Conservation (phyloP, 2,329 filamentous ascomycete species). For the Colletotrichum sp. region DNA sequence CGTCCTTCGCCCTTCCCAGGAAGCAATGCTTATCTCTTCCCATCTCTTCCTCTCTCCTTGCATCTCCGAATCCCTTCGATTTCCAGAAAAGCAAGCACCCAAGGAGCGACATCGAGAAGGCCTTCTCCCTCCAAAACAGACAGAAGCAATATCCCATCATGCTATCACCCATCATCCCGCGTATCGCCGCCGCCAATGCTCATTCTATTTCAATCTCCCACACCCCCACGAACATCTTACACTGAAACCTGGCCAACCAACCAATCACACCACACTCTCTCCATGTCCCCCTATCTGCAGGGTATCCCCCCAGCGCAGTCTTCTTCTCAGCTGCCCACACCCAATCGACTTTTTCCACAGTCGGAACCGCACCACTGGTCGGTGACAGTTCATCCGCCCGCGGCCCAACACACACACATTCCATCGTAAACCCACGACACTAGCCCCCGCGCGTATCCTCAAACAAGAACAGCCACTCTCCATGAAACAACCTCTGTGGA, state of each 20-base stretch:
- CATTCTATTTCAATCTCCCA: neutral
- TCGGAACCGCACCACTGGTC: neutral
- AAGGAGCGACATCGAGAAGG: neutral
- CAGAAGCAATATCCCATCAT: neutral
- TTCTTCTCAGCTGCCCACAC: neutral
- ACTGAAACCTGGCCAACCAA: slow-evolving; percentile 1
- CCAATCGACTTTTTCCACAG: neutral
- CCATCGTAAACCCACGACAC: neutral
- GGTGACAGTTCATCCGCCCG: neutral
- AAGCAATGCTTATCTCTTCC: neutral
- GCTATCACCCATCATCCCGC: neutral
- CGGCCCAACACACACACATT: neutral
- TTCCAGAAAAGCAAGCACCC: neutral
- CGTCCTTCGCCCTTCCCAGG: neutral
- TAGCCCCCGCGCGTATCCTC: neutral
- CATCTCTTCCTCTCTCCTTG: neutral
- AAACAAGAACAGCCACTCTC: neutral
- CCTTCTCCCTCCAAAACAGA: neutral
- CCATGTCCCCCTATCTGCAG: neutral
- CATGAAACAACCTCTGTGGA: neutral
- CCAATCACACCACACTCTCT: neutral
- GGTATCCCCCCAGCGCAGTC: neutral
- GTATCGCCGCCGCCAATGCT: neutral
- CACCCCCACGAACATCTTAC: neutral
- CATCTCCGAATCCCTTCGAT: neutral